Evolutionary conservation across 2,329 filamentous ascomycete species (phyloP).

Genomic region (Beauveria sp.): DNA sequence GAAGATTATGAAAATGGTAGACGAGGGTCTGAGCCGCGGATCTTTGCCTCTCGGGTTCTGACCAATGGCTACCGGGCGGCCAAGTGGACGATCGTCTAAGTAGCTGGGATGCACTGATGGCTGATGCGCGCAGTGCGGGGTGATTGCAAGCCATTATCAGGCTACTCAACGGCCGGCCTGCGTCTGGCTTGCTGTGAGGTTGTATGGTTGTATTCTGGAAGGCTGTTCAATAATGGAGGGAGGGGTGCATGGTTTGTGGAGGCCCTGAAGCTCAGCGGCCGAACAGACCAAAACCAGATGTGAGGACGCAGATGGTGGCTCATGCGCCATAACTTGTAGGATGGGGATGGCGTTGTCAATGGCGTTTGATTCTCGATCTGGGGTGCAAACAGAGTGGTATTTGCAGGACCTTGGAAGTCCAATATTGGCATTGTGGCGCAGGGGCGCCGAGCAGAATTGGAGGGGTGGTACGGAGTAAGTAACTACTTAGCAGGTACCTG

Average conservation of each 20-base stretch:
- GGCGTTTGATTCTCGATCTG: conserved; percentile 9
- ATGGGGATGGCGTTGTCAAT: conserved; percentile 4
- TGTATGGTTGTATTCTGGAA: neutral
- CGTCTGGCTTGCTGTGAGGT: neutral
- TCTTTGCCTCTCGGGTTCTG: neutral
- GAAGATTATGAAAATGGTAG: neutral
- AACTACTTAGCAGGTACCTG: neutral
- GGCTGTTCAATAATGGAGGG: neutral
- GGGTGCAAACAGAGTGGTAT: neutral
- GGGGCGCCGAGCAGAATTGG: neutral
- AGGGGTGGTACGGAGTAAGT: neutral
- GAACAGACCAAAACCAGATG: conserved; percentile 1
- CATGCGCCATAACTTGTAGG: neutral
- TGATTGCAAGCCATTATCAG: neutral
- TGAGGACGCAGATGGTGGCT: conserved; percentile 8
- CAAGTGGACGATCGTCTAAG: neutral
- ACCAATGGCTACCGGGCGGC: neutral
- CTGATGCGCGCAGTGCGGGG: neutral
- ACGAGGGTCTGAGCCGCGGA: neutral
- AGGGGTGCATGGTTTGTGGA: neutral
- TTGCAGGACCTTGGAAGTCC: neutral
- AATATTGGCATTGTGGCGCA: neutral
- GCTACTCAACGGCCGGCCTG: neutral
- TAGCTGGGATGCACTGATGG: neutral
- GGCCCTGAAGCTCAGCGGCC: neutral